A percentile compares a stretch with the other conserved stretches of the same genome.
Conservation (phyloP, 805 yeast species). For the Wickerhamiella vanderwaltii region DNA sequence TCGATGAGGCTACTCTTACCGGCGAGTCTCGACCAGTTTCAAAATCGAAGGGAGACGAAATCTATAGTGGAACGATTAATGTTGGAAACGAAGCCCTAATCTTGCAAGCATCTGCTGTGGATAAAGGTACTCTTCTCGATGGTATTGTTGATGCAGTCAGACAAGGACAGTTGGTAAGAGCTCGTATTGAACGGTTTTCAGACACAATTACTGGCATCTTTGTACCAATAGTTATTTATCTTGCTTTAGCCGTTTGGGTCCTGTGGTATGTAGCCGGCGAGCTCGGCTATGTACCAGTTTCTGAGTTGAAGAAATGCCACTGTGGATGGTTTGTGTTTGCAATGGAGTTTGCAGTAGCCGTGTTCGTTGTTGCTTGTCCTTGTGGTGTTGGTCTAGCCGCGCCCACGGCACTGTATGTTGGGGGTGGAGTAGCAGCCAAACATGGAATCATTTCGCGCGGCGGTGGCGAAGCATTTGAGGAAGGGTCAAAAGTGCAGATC, state of each 20-base stretch:
- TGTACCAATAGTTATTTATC: conserved; percentile 52
- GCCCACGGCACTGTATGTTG: conserved; percentile 72
- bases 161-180: conserved; percentile 58
- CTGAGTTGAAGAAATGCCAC: conserved; percentile 1
- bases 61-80: conserved; percentile 63
- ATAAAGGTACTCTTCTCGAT: conserved; percentile 36
- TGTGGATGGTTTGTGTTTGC: conserved; percentile 22
- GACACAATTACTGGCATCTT: conserved; percentile 57
- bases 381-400: conserved; percentile 81
- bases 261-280: conserved; percentile 54
- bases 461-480: conserved; percentile 75
- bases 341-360: conserved; percentile 62
- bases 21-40: conserved; percentile 63
- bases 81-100: conserved; percentile 41
- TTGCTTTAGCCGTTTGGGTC: conserved; percentile 55
- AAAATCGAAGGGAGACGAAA: conserved; percentile 48
- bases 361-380: conserved; percentile 75
- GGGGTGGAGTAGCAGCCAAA: conserved; percentile 67
- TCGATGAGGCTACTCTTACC: conserved; percentile 82
- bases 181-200: conserved; percentile 62
- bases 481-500: conserved; percentile 71
- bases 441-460: conserved; percentile 66
- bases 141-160: conserved; percentile 59
- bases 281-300: conserved; percentile 41
- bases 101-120: neutral